Conservation (phyloP, 192 early-diverging fungal genomes). For the Coemansia reversa region DNA sequence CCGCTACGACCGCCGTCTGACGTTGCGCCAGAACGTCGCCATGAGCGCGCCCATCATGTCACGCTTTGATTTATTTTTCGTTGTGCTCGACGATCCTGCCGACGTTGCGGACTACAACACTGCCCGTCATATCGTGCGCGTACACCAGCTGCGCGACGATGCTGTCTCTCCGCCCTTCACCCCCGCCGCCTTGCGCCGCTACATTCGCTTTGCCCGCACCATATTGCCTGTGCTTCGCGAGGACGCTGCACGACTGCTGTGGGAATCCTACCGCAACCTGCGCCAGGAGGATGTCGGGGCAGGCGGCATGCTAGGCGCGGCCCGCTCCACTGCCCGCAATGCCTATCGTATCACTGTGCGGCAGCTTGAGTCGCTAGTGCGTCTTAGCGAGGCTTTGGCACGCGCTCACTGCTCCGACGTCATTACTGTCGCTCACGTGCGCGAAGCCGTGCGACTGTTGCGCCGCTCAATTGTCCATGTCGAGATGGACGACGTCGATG, state of each 20-base stretch:
- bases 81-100: slow-evolving; percentile 92
- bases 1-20: slow-evolving; percentile 92
- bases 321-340: slow-evolving; percentile 12
- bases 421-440: slow-evolving; percentile 72
- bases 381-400: slow-evolving; percentile 92
- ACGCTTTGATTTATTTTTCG: slow-evolving; percentile 97
- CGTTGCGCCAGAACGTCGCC: slow-evolving; percentile 92
- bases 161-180: slow-evolving; percentile 72
- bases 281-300: slow-evolving; percentile 83
- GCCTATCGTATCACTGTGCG: slow-evolving; percentile 95
- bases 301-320: slow-evolving; percentile 6
- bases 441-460: slow-evolving; percentile 81
- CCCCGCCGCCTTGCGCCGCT: slow-evolving; percentile 75
- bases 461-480: slow-evolving; percentile 87
- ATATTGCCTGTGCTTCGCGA: slow-evolving; percentile 77
- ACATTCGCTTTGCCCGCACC: slow-evolving; percentile 86
- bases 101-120: slow-evolving; percentile 85
- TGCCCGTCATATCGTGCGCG: slow-evolving; percentile 86
- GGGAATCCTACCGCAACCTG: slow-evolving; percentile 82
- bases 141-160: slow-evolving; percentile 71
- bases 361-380: slow-evolving; percentile 95
- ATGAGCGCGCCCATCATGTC: slow-evolving; percentile 99
- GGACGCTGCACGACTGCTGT: slow-evolving; percentile 74
- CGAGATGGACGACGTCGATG: slow-evolving; percentile 72
- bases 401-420: slow-evolving; percentile 72